Evolutionary conservation across 2,329 filamentous ascomycete species (phyloP).

Genomic region (Scedosporium aurantiacum): DNA sequence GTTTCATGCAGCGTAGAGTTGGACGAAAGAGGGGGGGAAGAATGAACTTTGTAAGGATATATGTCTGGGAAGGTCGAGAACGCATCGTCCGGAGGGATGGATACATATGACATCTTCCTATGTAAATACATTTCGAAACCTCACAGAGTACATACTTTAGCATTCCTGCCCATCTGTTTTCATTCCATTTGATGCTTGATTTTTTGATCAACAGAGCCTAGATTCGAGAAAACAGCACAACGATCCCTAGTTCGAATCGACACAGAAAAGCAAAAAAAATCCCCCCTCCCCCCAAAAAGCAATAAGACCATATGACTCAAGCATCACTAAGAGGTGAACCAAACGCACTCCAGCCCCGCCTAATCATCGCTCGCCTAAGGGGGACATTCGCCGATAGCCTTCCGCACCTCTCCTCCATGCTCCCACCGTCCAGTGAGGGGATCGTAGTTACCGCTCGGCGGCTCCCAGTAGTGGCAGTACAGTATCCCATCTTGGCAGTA

Average conservation of each 20-base stretch:
- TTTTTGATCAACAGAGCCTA: no score
- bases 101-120: background rate
- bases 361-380: no score
- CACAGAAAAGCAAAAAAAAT: no score
- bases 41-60: background rate
- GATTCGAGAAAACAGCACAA: no score
- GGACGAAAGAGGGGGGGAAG: background rate
- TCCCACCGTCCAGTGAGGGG: slow-evolving; percentile 9
- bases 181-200: background rate
- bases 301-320: no score
- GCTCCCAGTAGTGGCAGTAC: slow-evolving; percentile 28
- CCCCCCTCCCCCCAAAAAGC: no score
- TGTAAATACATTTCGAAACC: background rate
- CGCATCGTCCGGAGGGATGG: background rate
- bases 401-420: background rate
- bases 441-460: slow-evolving; percentile 24
- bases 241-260: no score
- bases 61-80: background rate
- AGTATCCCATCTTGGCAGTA: slow-evolving; percentile 23
- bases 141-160: background rate
- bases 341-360: no score
- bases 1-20: background rate
- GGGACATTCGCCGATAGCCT: background rate
- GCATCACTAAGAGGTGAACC: no score
- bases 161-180: background rate